Conservation (phyloP, 2,329 filamentous ascomycete species). For the Verticillium zaregamsianum region DNA sequence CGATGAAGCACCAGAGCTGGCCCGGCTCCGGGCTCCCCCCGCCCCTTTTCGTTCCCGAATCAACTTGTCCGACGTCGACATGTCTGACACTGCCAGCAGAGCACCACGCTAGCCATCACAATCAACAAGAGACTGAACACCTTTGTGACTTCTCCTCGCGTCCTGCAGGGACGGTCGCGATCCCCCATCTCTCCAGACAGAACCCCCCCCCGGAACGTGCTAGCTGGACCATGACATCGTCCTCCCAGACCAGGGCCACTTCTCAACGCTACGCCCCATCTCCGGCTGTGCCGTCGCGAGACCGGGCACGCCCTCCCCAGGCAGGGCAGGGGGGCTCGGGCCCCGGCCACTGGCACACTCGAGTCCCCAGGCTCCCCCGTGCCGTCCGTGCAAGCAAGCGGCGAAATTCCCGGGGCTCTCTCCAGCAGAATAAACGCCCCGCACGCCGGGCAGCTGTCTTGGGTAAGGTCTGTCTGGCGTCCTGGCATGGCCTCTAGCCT, state of each 20-base stretch:
- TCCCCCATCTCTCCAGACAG: neutral
- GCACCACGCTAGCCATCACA: no score
- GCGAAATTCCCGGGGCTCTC: no score
- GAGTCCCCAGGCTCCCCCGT: neutral
- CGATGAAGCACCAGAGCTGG: neutral
- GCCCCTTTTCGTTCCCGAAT: neutral
- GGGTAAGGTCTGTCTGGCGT: neutral
- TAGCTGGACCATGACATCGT: neutral
- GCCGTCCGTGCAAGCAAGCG: neutral
- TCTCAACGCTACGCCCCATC: neutral
- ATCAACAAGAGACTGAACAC: neutral
- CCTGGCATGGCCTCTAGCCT: neutral
- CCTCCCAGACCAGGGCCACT: neutral
- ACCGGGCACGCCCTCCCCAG: neutral
- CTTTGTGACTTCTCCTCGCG: neutral
- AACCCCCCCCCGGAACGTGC: neutral
- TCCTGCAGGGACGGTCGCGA: neutral
- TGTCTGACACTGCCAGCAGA: neutral
- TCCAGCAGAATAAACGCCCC: no score
- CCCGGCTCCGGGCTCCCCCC: neutral
- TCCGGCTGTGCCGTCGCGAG: neutral
- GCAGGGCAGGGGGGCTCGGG: neutral
- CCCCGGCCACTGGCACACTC: neutral
- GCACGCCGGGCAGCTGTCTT: no score
- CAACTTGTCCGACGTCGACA: neutral